Conservation (phyloP, 2,329 filamentous ascomycete genomes). For the Setomelanomma holmii region DNA sequence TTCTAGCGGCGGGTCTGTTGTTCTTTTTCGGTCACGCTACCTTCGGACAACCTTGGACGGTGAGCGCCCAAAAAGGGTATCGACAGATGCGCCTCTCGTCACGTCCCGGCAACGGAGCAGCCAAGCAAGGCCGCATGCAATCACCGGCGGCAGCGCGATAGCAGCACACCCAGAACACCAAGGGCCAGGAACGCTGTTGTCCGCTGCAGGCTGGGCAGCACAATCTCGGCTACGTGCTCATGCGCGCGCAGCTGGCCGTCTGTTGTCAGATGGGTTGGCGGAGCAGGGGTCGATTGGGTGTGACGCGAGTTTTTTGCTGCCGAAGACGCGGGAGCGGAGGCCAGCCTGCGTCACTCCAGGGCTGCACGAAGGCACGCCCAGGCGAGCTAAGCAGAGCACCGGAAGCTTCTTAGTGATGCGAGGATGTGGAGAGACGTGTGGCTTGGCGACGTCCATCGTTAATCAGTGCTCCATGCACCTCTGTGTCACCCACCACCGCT, state of each 20-base stretch:
- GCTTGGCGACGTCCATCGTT: constrained; percentile 31
- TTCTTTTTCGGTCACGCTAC: constrained; percentile 29
- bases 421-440: constrained; percentile 33
- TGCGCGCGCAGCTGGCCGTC: constrained; percentile 40
- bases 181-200: constrained; percentile 37
- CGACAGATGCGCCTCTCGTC: constrained; percentile 31
- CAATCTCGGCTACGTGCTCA: constrained; percentile 35
- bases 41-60: constrained; percentile 21
- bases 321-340: constrained; percentile 45
- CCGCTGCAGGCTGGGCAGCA: constrained; percentile 27
- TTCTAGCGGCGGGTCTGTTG: constrained; percentile 32
- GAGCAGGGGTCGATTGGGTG: constrained; percentile 36
- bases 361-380: constrained; percentile 31
- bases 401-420: constrained; percentile 40
- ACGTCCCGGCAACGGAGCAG: constrained; percentile 23
- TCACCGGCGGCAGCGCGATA: constrained; percentile 18
- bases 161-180: too few species aligned
- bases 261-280: constrained; percentile 36
- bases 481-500: constrained; percentile 11
- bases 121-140: constrained; percentile 16
- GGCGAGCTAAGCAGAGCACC: constrained; percentile 38
- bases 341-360: constrained; percentile 39
- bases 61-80: constrained; percentile 25
- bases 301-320: constrained; percentile 39
- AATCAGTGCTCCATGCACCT: constrained; percentile 24